These are phyloP conservation scores for Litchi chinensis DNA, from an alignment of 345 rosid species.

Conservation along the genomic window DNA sequence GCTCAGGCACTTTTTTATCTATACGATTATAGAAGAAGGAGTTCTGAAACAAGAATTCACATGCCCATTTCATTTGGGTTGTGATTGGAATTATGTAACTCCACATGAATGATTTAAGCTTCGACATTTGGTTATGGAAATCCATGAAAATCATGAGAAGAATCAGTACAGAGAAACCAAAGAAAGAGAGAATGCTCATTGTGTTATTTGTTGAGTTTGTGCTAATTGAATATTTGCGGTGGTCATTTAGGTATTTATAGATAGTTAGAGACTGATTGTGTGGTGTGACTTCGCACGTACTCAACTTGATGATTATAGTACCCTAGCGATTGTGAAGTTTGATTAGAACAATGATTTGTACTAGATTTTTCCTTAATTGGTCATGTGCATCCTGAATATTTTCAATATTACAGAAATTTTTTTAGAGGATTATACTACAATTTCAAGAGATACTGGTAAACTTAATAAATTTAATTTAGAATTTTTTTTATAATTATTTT, in stretches of 20 bases:
- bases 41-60: constrained; percentile 8
- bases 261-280: not conserved
- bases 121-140: not conserved
- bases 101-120: constrained; percentile 7
- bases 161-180: not conserved
- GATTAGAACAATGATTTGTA: too few species aligned
- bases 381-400: too few species aligned
- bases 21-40: not conserved
- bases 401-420: too few species aligned
- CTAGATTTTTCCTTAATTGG: too few species aligned
- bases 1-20: not conserved
- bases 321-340: too few species aligned
- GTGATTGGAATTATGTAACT: not conserved
- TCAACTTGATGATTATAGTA: too few species aligned
- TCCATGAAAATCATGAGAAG: not conserved
- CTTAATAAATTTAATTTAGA: too few species aligned
- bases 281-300: not conserved
- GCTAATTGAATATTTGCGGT: not conserved
- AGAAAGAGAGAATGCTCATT: not conserved
- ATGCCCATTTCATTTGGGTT: constrained; percentile 23
- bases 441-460: too few species aligned
- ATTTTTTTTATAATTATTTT: too few species aligned
- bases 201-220: not conserved
- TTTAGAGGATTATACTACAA: too few species aligned
- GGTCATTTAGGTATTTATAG: not conserved